These are phyloP conservation scores for Jatropha podagrica DNA, from an alignment of 441 rosid genomes.

Conservation along the genomic window DNA sequence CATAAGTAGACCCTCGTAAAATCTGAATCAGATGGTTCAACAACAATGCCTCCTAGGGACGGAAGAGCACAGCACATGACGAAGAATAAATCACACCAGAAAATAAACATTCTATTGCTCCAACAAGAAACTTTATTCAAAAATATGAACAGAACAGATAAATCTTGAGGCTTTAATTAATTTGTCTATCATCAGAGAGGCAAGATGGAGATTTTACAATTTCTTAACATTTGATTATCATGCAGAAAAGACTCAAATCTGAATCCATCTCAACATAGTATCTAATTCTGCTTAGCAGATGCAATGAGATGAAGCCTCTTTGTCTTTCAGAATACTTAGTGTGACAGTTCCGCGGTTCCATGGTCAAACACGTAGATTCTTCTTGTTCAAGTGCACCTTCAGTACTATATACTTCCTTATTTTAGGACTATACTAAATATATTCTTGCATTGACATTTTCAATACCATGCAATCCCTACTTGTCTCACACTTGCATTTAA, in stretches of 20 bases:
- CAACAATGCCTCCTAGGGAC: not conserved
- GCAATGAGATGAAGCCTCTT: not conserved
- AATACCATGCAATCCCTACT: not conserved
- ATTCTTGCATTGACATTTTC: not conserved
- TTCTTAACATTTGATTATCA: not conserved
- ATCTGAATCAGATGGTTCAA: not conserved
- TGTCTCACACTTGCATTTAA: not conserved
- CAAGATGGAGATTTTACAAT: not conserved
- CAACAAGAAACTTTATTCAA: not conserved
- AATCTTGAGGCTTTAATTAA: not conserved
- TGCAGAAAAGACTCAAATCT: not conserved
- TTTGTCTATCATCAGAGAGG: not conserved
- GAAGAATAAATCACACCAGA: not conserved
- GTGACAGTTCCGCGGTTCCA: not conserved
- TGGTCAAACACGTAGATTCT: not conserved
- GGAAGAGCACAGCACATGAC: not conserved
- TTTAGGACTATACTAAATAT: not conserved
- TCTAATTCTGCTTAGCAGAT: not conserved
- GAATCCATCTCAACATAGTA: slow-evolving; percentile 3
- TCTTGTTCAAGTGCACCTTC: not conserved
- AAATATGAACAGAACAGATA: not conserved
- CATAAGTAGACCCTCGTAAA: not conserved
- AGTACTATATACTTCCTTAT: not conserved
- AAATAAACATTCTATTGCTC: not conserved
- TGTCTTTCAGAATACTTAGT: not conserved